Evolutionary conservation across 2,329 filamentous ascomycete genomes (phyloP).

Genomic region (Exophiala aquamarina): DNA sequence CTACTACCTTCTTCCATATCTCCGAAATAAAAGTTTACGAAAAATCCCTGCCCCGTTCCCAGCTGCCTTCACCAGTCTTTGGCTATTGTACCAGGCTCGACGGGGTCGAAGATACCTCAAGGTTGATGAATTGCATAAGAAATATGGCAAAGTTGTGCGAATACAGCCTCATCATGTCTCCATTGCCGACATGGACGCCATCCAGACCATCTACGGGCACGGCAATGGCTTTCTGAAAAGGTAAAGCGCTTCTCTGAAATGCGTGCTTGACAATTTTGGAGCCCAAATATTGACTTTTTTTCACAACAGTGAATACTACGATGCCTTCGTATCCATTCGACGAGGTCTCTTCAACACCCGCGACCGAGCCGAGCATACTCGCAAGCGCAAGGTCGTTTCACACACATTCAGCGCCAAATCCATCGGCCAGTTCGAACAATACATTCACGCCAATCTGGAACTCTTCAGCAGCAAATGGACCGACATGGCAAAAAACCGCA

Average conservation of each 20-base stretch:
- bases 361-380: conserved; percentile 75
- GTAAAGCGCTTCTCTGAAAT: conserved; percentile 48
- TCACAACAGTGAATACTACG: conserved; percentile 72
- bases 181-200: conserved; percentile 76
- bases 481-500: conserved; percentile 50
- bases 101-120: conserved; percentile 63
- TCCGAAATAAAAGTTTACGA: conserved; percentile 55
- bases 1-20: conserved; percentile 59
- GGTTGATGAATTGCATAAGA: conserved; percentile 73
- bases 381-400: conserved; percentile 85
- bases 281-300: neutral
- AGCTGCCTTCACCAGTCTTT: conserved; percentile 72
- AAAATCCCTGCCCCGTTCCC: conserved; percentile 53
- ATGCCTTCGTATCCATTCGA: conserved; percentile 84
- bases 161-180: conserved; percentile 84
- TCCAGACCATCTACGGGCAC: conserved; percentile 74
- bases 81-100: conserved; percentile 69
- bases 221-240: conserved; percentile 74
- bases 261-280: neutral
- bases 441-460: conserved; percentile 77
- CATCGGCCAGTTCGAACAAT: conserved; percentile 81
- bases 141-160: conserved; percentile 74
- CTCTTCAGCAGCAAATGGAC: conserved; percentile 74
- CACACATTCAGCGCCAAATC: conserved; percentile 85
- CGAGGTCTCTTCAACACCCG: conserved; percentile 88